These are phyloP conservation scores for Colletotrichum magnum DNA, from an alignment of 2,329 filamentous ascomycete genomes.

Conservation along the genomic window DNA sequence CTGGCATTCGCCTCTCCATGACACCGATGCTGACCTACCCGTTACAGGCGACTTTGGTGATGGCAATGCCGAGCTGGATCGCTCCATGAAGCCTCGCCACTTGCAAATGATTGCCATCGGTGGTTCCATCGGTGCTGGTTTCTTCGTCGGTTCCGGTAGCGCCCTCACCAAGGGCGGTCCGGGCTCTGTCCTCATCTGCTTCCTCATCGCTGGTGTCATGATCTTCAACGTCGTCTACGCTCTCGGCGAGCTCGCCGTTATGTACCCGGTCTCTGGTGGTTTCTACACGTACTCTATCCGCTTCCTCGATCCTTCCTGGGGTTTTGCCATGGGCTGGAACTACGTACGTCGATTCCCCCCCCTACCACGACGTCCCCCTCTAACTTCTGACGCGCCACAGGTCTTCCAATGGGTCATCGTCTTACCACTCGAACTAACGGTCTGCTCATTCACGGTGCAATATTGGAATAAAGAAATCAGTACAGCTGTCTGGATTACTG, in stretches of 20 bases:
- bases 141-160: slow-evolving; percentile 72
- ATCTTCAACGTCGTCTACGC: slow-evolving; percentile 74
- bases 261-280: slow-evolving; percentile 74
- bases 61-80: slow-evolving; percentile 54
- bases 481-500: slow-evolving; percentile 65
- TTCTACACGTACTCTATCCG: slow-evolving; percentile 74
- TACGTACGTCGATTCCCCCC: slow-evolving; percentile 46
- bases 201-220: slow-evolving; percentile 71
- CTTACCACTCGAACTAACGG: slow-evolving; percentile 65
- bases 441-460: slow-evolving; percentile 63
- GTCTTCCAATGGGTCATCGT: slow-evolving; percentile 66
- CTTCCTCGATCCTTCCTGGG: slow-evolving; percentile 74
- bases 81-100: slow-evolving; percentile 69
- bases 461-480: slow-evolving; percentile 65
- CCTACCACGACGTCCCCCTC: neutral
- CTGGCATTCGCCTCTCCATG: neutral
- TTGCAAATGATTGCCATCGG: slow-evolving; percentile 75
- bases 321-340: slow-evolving; percentile 69
- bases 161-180: slow-evolving; percentile 67
- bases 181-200: slow-evolving; percentile 62
- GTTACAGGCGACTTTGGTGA: slow-evolving; percentile 34
- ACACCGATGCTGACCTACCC: neutral
- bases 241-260: slow-evolving; percentile 72
- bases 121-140: slow-evolving; percentile 73
- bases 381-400: slow-evolving; percentile 5